These are phyloP conservation scores for Petasospora rhodanensis DNA, from an alignment of 1,139 yeast genomes.

Conservation along the genomic window DNA sequence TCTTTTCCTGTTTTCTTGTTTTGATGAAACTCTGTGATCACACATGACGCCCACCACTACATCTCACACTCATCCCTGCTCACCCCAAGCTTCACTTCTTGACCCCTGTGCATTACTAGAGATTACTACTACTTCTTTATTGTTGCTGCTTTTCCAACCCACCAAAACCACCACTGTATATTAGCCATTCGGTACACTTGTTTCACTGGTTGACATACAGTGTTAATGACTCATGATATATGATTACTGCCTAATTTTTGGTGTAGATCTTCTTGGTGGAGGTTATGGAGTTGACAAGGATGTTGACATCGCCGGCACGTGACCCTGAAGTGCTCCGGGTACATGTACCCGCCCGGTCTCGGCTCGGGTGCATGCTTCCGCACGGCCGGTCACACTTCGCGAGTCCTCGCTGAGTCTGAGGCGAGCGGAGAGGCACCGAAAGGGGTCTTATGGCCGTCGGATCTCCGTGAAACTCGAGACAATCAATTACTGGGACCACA, in stretches of 20 bases:
- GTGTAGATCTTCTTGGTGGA: too few species aligned
- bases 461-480: too few species aligned
- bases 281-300: neutral
- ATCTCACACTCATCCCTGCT: too few species aligned
- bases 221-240: constrained; percentile 15
- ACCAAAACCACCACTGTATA: neutral
- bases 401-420: too few species aligned
- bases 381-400: constrained; percentile 1
- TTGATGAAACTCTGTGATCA: too few species aligned
- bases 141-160: constrained; percentile 5
- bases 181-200: too few species aligned
- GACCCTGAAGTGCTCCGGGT: constrained; percentile 1
- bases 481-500: too few species aligned
- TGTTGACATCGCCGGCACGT: too few species aligned
- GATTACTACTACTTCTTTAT: constrained; percentile 2
- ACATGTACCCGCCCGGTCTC: constrained; percentile 1
- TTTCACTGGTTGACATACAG: too few species aligned
- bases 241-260: constrained; percentile 10
- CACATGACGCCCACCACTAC: too few species aligned
- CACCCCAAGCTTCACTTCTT: constrained; percentile 6
- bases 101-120: constrained; percentile 8
- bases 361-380: constrained; percentile 7
- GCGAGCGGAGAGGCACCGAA: too few species aligned
- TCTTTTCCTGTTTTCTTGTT: neutral
- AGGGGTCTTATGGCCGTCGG: too few species aligned